Base-by-base conservation (phyloP, 768 basidiomycete genomes). In the Rickenella mellea region DNA sequence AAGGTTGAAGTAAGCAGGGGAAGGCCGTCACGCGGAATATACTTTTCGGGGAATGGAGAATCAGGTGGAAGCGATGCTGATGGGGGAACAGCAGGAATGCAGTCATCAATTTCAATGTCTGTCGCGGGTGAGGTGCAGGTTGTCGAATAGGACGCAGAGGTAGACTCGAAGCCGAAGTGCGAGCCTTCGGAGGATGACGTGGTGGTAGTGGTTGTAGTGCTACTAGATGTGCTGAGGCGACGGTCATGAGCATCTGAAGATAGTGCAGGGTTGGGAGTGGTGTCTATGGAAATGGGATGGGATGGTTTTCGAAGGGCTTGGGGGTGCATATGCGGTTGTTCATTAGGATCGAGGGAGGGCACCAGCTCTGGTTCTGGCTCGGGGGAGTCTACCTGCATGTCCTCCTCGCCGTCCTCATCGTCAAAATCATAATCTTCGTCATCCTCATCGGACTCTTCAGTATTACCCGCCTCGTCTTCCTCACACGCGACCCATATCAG, bases 401-500 rank as follows among this genome's bases (percentile, higher is more conserved):
- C 61, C 45, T 57, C 51, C 48, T 61, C 61, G 31, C 56, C 53
- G 27, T 60, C 54, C 29, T 54, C 46, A 40, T 59, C 62, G 29
- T 58, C 60, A 27, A 58, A 59, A 2, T 53, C 50, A 26, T 58
- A 58, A 15, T 58, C 57, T 9, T 54, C 52, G 43, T 63, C 59
- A 39, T 48, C 49, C 21, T 58, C 56, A 7, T 48, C 45, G 15
- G 52, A 55, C 9, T 45, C 29, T 27, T 51, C 51, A n/a, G 27
- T 39, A 9, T 44, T 46, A 15, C 37, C 48, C 17, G 51, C 48
- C 7, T 48, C 49, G 20, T 54, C 53, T 19, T 84, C 86, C 51
- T 85, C 83, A 48, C 75, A 78, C 31, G 84, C 70, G 52, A 87
- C 87, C 78, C 84, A 88, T n/a, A 85, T 64, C 43, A 90, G 74